Percentiles rank a stretch among this genome's conserved stretches.
Evolutionary conservation across 2,329 filamentous ascomycete genomes (phyloP).

Genomic region (Sphaerulina populicola): DNA sequence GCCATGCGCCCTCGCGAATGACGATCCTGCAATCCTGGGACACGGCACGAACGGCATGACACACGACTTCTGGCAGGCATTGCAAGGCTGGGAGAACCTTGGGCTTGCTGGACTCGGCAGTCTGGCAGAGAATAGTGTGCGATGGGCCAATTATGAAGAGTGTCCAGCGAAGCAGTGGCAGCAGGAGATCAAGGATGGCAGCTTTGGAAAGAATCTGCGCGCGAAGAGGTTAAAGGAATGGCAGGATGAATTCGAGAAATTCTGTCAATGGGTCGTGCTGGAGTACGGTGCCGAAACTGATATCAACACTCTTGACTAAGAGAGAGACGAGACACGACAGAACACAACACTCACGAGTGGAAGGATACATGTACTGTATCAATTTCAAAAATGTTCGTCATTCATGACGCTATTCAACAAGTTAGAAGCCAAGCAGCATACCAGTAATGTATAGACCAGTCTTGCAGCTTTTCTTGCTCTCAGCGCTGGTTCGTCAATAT

Average conservation of each 20-base stretch:
- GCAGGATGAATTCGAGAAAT: constrained; percentile 75
- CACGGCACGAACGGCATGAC: constrained; percentile 75
- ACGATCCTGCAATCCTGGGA: constrained; percentile 81
- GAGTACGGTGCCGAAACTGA: constrained; percentile 48
- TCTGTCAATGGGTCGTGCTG: constrained; percentile 80
- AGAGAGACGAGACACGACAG: background rate
- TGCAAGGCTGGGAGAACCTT: constrained; percentile 87
- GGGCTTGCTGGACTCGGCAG: constrained; percentile 78
- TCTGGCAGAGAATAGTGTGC: constrained; percentile 84
- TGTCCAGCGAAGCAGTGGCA: constrained; percentile 62
- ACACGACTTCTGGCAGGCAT: constrained; percentile 87
- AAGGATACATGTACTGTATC: no score
- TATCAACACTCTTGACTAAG: constrained; percentile 21
- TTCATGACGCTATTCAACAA: background rate
- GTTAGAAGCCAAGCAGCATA: background rate
- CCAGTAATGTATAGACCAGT: background rate
- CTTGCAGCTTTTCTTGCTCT: background rate
- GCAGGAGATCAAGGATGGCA: constrained; percentile 63
- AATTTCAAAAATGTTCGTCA: background rate
- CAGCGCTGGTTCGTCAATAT: background rate
- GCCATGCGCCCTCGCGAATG: constrained; percentile 74
- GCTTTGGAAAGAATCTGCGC: constrained; percentile 61
- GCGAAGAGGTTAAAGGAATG: constrained; percentile 68
- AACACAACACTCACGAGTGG: background rate
- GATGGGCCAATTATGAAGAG: constrained; percentile 85